Evolutionary conservation across 176 grass and related monocot species (phyloP), one percentile per base, ranked within the genome.

Genomic region (Pontederia paniculata): DNA sequence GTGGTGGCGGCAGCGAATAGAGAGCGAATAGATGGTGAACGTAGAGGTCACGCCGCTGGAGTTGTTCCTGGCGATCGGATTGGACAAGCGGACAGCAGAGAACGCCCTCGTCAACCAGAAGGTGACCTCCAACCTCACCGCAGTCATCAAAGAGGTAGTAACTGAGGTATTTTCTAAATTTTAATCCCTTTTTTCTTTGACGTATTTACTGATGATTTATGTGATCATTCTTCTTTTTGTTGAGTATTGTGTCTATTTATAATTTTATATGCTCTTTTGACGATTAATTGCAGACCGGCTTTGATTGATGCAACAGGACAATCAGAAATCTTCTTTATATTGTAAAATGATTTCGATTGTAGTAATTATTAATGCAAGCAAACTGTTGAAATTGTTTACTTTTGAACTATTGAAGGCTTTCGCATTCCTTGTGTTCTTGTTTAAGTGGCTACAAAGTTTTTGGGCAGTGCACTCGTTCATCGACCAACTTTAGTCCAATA

Each of bases 371-470:
- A 48, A 4, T 50, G n/a, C 1, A 21, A 19, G 37, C 14, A 6
- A 21, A 11, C 19, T 21, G 4, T 21, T 3, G 17, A 21, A 55
- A 21, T 21, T 55, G n/a, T 54, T 21, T 55, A 11, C 22, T 21
- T 23, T 55, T 55, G 10, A 21, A 22, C 52, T 56, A 12, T 22
- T 12, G 9, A 18, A 25, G 59, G 44, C 76, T 20, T 57, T 21
- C 31, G 17, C 45, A 56, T 67, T 18, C 69, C 71, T 37, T 9
- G 9, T 11, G 64, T 77, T 5, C 12, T 80, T 21, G 23, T 21
- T 72, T 69, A 95, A 82, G 82, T 95, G 12, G 90, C 90, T 11
- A 95, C 90, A 14, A 95, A 96, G 54, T 86, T 75, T 70, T 85
- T 85, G 57, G 72, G 68, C 10, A 89, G 89, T 63, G 85, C 90